A percentile compares a stretch with the other conserved stretches of the same genome.
Conservation (phyloP, 1,284 basidiomycete genomes). For the Ceratobasidium sp. region DNA sequence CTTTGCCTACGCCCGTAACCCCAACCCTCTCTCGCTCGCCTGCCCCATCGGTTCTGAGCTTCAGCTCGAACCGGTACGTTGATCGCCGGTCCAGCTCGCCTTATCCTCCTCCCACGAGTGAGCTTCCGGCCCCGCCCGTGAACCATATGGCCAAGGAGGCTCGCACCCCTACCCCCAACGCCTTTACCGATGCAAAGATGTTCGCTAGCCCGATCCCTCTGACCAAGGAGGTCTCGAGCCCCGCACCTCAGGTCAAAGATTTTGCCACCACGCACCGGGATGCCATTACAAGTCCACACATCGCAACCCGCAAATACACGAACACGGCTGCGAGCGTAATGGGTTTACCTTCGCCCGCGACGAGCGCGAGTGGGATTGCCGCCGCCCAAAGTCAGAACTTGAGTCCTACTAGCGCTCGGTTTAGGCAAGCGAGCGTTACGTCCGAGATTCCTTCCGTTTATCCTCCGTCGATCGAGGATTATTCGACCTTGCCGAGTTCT, state of each 20-base stretch:
- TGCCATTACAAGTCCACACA: constrained; percentile 17
- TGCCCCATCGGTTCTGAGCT: constrained; percentile 38
- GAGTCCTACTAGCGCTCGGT: constrained; percentile 48
- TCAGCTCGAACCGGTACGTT: constrained; percentile 25
- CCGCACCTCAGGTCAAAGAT: neutral
- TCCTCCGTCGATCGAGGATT: constrained; percentile 32
- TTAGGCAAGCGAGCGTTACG: constrained; percentile 54
- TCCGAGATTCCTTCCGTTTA: constrained; percentile 37
- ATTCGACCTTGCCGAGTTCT: constrained; percentile 62
- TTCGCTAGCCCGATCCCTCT: neutral
- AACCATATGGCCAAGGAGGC: constrained; percentile 3
- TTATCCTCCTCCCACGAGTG: constrained; percentile 34
- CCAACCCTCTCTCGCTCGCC: constrained; percentile 40
- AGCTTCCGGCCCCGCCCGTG: constrained; percentile 23
- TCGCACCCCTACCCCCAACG: constrained; percentile 17
- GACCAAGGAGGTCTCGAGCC: constrained; percentile 9
- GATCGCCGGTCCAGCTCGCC: constrained; percentile 42
- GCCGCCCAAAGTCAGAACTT: constrained; percentile 49
- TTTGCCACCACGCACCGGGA: constrained; percentile 3
- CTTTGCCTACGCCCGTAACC: constrained; percentile 34
- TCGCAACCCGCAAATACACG: constrained; percentile 32
- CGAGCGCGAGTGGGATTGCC: constrained; percentile 51
- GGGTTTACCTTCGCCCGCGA: constrained; percentile 46
- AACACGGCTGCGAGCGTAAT: constrained; percentile 37
- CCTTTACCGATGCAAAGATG: constrained; percentile 13